A percentile compares a stretch with the other conserved stretches of the same genome.
phyloP scores from a whole-genome alignment of 2,329 filamentous ascomycete species.

The Rhytidhysteron rufulum region DNA sequence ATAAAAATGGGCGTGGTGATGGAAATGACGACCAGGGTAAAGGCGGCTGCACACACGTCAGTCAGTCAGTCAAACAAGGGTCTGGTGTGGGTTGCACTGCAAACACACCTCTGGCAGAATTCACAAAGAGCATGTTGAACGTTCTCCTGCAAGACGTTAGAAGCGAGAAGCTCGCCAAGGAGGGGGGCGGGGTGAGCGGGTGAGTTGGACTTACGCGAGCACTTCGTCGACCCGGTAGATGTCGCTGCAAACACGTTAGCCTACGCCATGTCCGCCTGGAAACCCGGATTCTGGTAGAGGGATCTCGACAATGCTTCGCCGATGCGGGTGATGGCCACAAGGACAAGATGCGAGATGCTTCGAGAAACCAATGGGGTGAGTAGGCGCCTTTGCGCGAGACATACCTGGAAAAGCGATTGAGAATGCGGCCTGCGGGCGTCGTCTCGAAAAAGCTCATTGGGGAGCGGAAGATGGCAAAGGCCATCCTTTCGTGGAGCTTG shows the following conservation, averaged over 20 bases:
- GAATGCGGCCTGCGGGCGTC: conserved; percentile 89
- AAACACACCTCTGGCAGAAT: conserved; percentile 46
- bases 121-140: conserved; percentile 80
- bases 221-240: conserved; percentile 87
- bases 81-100: conserved; percentile 4
- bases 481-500: conserved; percentile 96
- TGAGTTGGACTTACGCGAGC: conserved; percentile 68
- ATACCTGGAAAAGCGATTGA: conserved; percentile 92
- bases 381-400: conserved; percentile 22
- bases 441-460: conserved; percentile 99
- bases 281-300: conserved; percentile 4
- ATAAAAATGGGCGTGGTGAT: conserved; percentile 76
- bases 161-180: neutral
- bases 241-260: conserved; percentile 49
- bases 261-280: conserved; percentile 1
- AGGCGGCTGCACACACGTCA: conserved; percentile 48
- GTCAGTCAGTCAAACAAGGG: conserved; percentile 16
- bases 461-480: conserved; percentile 91
- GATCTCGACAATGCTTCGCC: conserved; percentile 2
- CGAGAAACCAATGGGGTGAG: conserved; percentile 3
- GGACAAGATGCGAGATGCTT: conserved; percentile 1
- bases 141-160: conserved; percentile 56
- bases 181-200: neutral
- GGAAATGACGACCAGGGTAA: conserved; percentile 84
- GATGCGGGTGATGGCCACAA: conserved; percentile 2